Conservation (phyloP, 1,139 yeast species). For the Scheffersomyces titani region DNA sequence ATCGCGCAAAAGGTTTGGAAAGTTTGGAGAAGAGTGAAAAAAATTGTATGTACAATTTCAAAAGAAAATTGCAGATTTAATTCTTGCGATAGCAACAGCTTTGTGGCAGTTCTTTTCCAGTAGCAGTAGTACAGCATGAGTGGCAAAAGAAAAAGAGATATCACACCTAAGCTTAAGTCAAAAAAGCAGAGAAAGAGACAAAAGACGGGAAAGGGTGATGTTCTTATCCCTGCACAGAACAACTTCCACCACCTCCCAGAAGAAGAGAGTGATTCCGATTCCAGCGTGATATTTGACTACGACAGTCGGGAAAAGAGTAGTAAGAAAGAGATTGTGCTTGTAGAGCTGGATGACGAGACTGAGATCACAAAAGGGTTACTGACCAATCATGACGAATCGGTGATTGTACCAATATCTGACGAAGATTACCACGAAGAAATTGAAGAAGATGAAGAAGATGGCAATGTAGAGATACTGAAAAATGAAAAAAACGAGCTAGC, state of each 20-base stretch:
- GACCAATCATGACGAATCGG: slow-evolving; percentile 21
- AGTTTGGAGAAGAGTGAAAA: background rate
- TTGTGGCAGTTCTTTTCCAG: background rate
- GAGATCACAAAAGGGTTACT: slow-evolving; percentile 3
- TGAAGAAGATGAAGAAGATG: slow-evolving; percentile 16
- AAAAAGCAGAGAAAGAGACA: slow-evolving; percentile 20
- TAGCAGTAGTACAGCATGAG: slow-evolving; percentile 1
- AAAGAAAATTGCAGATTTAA: background rate
- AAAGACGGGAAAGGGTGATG: slow-evolving; percentile 7
- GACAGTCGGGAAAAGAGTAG: slow-evolving; percentile 10
- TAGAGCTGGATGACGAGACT: slow-evolving; percentile 25
- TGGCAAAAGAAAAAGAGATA: slow-evolving; percentile 24
- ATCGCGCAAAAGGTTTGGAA: no score
- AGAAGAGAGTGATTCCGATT: slow-evolving; percentile 19
- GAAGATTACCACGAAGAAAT: slow-evolving; percentile 21
- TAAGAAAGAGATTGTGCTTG: slow-evolving; percentile 22
- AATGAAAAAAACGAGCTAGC: slow-evolving; percentile 35
- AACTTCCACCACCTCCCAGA: slow-evolving; percentile 21
- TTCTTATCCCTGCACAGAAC: slow-evolving; percentile 15
- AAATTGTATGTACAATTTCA: background rate
- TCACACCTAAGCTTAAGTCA: slow-evolving; percentile 15
- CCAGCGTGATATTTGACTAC: slow-evolving; percentile 22
- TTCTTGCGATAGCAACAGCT: background rate
- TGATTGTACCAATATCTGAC: slow-evolving; percentile 40
- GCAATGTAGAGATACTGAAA: slow-evolving; percentile 13